Evolutionary conservation across 2,329 filamentous ascomycete genomes (phyloP), one percentile per base, ranked within the genome.

Genomic region (Blastomyces emzantsi): DNA sequence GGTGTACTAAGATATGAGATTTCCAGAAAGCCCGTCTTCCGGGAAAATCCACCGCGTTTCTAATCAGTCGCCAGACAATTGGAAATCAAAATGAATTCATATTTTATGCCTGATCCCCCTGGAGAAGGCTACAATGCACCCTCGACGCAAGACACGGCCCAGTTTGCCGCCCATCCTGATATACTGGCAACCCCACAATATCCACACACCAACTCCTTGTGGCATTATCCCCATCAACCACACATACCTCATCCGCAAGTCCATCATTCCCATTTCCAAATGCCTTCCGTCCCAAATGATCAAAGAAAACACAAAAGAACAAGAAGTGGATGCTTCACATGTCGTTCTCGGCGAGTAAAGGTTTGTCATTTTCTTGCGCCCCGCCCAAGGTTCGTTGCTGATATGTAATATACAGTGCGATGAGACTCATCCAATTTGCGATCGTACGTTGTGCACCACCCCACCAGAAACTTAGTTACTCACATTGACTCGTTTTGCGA

Each of bases 301-400:
- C 87, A 89, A 71, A 89, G 95, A 69, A 97, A 97, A 76, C 93
- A 97, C 74, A 88, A 92, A 66, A 86, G 94, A 69, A 97, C 94
- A 54, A 84, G 94, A 70, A 97, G 92, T 67, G 94, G 94, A 36
- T 99, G 94, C 78, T 97, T 85, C 73, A 97, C 92, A 57, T 99
- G 94, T 76, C 85, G 94, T 64, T 88, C 87, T 70, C 85, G 94
- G 68, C 85, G 94, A 74, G 92, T 97, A 61, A 97, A 87, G 81
- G 83, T 85, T 72, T 66, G 68, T 61, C 11, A 47, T 22, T 25
- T 19, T 11, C 56, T 56, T 22, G 15, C 59, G 19, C 61, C 64
- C 64, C 39, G 55, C 60, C 66, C 66, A 51, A 67, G 45, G 22
- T 61, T 22, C 41, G 22, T 60, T 59, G 51, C 45, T 60, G 19